Evolutionary conservation across 176 grass and related monocot species (phyloP).

Genomic region (Oryza australiensis): DNA sequence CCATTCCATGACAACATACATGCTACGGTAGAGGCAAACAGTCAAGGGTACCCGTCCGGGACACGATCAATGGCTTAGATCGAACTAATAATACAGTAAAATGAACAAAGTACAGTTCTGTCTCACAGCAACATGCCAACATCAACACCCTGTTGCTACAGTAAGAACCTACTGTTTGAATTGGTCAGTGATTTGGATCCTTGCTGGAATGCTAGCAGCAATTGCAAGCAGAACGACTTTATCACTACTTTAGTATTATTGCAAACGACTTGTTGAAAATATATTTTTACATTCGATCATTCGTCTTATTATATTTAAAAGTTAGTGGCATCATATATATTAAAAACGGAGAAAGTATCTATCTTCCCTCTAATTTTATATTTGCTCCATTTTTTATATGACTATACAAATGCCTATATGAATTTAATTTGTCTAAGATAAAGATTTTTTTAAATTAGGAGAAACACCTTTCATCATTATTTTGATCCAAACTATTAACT

Average conservation of each 20-base stretch:
- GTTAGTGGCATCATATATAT: too few species aligned
- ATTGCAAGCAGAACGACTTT: background rate
- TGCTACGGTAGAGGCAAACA: background rate
- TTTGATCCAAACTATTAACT: background rate
- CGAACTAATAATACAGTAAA: background rate
- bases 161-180: background rate
- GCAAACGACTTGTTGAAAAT: too few species aligned
- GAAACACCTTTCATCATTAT: background rate
- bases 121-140: background rate
- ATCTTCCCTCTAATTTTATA: too few species aligned
- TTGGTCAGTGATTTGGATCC: too few species aligned
- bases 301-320: too few species aligned
- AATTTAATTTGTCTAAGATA: too few species aligned
- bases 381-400: too few species aligned
- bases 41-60: background rate
- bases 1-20: background rate
- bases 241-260: background rate
- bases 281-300: too few species aligned
- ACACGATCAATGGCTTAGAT: background rate
- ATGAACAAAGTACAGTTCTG: background rate
- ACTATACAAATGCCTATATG: too few species aligned
- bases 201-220: background rate
- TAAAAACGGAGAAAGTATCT: too few species aligned
- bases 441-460: background rate
- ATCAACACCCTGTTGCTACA: background rate